Percentiles rank a stretch among this genome's conserved stretches.
phyloP scores from a whole-genome alignment of 148 eudicot species.

The Fagopyrum homotropicum region DNA sequence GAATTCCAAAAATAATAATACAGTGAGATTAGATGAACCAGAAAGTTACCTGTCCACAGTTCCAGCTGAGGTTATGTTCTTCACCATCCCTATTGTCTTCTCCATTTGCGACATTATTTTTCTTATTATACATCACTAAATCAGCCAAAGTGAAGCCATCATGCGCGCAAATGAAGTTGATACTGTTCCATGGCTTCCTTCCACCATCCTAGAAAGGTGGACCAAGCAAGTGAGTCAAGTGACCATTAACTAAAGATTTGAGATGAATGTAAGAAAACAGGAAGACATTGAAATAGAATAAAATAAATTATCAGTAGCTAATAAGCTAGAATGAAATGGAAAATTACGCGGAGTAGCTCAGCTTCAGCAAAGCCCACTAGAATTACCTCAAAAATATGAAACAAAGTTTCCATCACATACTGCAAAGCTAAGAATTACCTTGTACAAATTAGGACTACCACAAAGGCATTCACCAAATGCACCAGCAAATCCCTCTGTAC shows the following conservation, averaged over 20 bases:
- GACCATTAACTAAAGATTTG: background rate
- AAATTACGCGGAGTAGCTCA: background rate
- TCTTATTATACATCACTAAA: slow-evolving; percentile 78
- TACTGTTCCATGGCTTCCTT: slow-evolving; percentile 97
- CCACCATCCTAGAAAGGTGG: slow-evolving; percentile 61
- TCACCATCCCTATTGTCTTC: slow-evolving; percentile 98
- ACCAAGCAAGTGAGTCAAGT: background rate
- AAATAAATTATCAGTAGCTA: background rate
- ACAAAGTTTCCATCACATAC: background rate
- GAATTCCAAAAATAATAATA: background rate
- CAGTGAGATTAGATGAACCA: background rate
- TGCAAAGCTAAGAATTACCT: slow-evolving; percentile 34
- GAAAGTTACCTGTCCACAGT: slow-evolving; percentile 77
- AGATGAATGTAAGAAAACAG: background rate
- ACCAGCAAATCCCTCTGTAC: slow-evolving; percentile 95
- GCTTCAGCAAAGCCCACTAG: background rate
- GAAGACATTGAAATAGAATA: background rate
- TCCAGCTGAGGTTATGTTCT: slow-evolving; percentile 96
- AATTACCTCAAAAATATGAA: background rate
- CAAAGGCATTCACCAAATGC: slow-evolving; percentile 98
- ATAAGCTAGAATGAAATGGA: background rate
- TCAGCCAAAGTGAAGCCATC: slow-evolving; percentile 97
- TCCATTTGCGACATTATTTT: slow-evolving; percentile 91
- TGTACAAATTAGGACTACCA: slow-evolving; percentile 90
- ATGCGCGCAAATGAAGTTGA: slow-evolving; percentile 89